phyloP scores from a whole-genome alignment of 2,329 filamentous ascomycete genomes.

The Ophiostoma populinum region DNA sequence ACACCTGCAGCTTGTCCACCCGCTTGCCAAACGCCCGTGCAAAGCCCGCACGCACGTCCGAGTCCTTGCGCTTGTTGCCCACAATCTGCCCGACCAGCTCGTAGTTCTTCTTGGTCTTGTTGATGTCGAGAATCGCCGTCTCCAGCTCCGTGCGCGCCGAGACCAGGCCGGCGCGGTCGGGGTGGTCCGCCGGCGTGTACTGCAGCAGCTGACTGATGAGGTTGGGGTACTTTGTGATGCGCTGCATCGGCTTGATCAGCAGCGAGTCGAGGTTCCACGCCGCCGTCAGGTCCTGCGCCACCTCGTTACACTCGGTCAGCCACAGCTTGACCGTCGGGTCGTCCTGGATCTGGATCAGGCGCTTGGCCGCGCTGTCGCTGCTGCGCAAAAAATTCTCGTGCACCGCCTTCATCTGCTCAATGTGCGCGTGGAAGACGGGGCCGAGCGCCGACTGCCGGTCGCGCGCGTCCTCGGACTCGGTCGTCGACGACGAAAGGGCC shows the following conservation, averaged over 20 bases:
- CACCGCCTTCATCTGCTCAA: constrained; percentile 41
- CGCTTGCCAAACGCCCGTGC: constrained; percentile 82
- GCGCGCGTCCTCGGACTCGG: constrained; percentile 30
- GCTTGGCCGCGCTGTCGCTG: constrained; percentile 44
- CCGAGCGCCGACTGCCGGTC: constrained; percentile 36
- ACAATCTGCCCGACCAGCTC: constrained; percentile 86
- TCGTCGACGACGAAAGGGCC: constrained; percentile 13
- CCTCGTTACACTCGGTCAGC: constrained; percentile 84
- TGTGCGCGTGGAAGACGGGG: constrained; percentile 35
- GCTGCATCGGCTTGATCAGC: constrained; percentile 93
- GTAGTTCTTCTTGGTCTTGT: constrained; percentile 88
- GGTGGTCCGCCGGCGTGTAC: constrained; percentile 65
- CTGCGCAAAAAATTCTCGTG: constrained; percentile 47
- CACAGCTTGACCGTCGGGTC: constrained; percentile 57
- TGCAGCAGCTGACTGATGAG: constrained; percentile 66
- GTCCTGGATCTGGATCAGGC: constrained; percentile 43
- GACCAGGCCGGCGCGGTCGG: constrained; percentile 53
- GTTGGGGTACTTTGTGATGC: constrained; percentile 84
- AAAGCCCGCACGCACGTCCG: constrained; percentile 67
- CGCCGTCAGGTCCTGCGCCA: constrained; percentile 77
- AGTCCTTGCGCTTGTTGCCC: constrained; percentile 69
- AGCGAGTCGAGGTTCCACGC: constrained; percentile 93
- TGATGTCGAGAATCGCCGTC: constrained; percentile 66
- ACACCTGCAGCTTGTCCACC: constrained; percentile 64
- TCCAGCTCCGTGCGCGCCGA: constrained; percentile 36